Conservation (phyloP, 768 basidiomycete genomes). For the Lentinula aciculospora region DNA sequence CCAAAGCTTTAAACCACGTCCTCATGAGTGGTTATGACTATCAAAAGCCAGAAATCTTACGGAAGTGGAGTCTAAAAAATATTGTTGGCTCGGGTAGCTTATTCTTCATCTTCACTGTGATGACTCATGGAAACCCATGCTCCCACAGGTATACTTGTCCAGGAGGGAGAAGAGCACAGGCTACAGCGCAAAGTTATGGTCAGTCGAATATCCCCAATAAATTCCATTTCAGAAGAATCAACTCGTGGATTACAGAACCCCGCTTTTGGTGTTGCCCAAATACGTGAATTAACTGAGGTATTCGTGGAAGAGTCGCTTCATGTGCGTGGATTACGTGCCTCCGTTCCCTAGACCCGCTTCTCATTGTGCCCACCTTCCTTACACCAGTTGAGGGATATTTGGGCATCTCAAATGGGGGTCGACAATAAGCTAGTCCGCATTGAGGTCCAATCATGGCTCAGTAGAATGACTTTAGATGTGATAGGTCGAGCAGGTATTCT, state of each 20-base stretch:
- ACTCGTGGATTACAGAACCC: conserved; percentile 28
- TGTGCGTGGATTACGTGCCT: conserved; percentile 14
- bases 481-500: conserved; percentile 34
- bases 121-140: neutral
- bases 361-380: no score
- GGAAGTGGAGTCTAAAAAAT: conserved; percentile 16
- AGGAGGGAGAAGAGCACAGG: conserved; percentile 41
- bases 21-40: conserved; percentile 33
- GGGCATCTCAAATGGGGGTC: conserved; percentile 17
- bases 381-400: conserved; percentile 28
- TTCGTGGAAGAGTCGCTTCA: conserved; percentile 29
- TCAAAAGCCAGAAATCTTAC: conserved; percentile 29
- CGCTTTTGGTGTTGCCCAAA: conserved; percentile 36
- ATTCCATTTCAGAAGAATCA: neutral
- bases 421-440: conserved; percentile 14
- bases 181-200: conserved; percentile 43
- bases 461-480: conserved; percentile 31
- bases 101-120: neutral
- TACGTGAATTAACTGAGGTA: conserved; percentile 30
- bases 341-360: neutral
- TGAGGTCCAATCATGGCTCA: conserved; percentile 27
- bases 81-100: conserved; percentile 28
- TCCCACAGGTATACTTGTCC: conserved; percentile 42
- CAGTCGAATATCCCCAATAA: neutral
- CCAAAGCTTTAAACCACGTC: conserved; percentile 42